phyloP scores from a whole-genome alignment of 192 early-diverging fungal species.

The Coemansia sp. region DNA sequence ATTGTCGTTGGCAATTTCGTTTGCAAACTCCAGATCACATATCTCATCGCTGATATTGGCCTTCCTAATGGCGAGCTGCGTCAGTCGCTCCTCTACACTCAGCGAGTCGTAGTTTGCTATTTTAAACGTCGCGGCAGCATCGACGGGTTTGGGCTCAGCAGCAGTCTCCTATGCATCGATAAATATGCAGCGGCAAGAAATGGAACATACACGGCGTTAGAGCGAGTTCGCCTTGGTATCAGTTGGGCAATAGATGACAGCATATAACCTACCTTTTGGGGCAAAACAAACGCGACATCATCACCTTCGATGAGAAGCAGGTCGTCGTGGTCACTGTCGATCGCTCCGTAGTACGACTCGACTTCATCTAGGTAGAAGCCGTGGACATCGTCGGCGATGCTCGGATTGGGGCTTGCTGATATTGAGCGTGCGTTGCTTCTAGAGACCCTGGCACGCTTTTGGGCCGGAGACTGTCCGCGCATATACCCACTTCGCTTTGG shows the following conservation, averaged over 20 bases:
- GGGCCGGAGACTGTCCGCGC: background rate
- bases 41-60: slow-evolving; percentile 56
- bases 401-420: background rate
- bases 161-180: background rate
- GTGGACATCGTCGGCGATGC: background rate
- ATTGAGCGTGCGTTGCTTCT: background rate
- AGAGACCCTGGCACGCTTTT: slow-evolving; percentile 9
- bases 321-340: slow-evolving; percentile 9
- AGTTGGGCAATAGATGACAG: background rate
- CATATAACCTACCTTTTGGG: slow-evolving; percentile 1
- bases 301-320: slow-evolving; percentile 1
- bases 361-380: background rate
- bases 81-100: slow-evolving; percentile 19
- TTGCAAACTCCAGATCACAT: slow-evolving; percentile 53
- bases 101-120: background rate
- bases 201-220: background rate
- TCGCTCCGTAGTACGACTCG: background rate
- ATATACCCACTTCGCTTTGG: slow-evolving; percentile 13
- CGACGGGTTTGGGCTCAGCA: background rate
- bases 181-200: background rate
- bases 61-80: slow-evolving; percentile 39
- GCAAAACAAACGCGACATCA: background rate
- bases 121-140: background rate
- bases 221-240: background rate
- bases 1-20: slow-evolving; percentile 51